Base-by-base conservation (phyloP, 1,284 basidiomycete genomes). In the Tremellales sp. region DNA sequence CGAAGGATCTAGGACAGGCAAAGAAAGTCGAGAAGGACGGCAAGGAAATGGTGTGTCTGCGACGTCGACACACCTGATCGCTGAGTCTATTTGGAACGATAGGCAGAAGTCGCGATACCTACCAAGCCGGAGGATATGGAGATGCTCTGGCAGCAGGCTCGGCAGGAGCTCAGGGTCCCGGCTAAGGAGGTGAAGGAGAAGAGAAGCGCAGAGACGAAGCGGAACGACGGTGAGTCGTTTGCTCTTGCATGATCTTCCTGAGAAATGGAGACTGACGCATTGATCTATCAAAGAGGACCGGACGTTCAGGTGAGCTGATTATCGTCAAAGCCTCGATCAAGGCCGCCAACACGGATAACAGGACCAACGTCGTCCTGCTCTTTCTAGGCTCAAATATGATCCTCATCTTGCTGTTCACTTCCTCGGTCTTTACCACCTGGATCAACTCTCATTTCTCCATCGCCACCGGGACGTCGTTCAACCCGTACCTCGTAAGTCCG, bases 321-420 rank as follows among this genome's bases (percentile, higher is more conserved):
- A n/a, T 31, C n/a, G 48, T 18, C 37, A 47, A n/a, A 14, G 27
- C 37, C 22, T 14, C 12, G n/a, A n/a, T n/a, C n/a, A n/a, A n/a
- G n/a, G n/a, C n/a, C n/a, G n/a, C n/a, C n/a, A 35, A 40, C 29
- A 2, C 19, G 7, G 7, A 16, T 25, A 40, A 0, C 41, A 59
- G 70, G 40, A 89, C 88, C 18, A 86, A 91, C 66, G 84, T 89
- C 40, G 86, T 92, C 18, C 78, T 92, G 10, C 77, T 84, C 3
- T 92, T 87, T 85, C 78, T 91, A 40, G 87, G 85, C 29, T 82
- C 82, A 4, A 93, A 92, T 73, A 85, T 91, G 84, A 79, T 66
- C 48, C 81, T 92, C 78, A 86, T 91, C 56, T 65, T 91, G 28
- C 77, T 85, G 41, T 91, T 93, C 75, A 92, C 88, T 2, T 87